Evolutionary conservation across 148 eudicot species (phyloP).

Genomic region (Rhododendron williamsianum): DNA sequence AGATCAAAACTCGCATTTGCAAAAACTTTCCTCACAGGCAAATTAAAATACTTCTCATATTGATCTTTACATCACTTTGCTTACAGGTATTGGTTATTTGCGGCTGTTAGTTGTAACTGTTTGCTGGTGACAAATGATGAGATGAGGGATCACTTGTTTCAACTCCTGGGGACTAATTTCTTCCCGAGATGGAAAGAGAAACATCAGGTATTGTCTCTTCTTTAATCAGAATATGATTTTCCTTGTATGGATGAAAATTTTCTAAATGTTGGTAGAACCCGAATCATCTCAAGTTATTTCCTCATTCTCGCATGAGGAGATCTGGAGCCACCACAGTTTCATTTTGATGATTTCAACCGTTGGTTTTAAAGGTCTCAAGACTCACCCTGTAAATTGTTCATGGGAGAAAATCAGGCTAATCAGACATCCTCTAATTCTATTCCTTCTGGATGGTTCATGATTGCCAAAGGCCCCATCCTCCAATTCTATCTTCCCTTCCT

Average conservation of each 20-base stretch:
- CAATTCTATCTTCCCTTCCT: background rate
- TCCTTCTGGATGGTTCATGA: background rate
- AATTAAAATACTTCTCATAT: background rate
- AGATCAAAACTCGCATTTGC: background rate
- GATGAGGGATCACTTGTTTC: slow-evolving; percentile 83
- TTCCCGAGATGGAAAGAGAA: slow-evolving; percentile 83
- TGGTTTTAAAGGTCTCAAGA: background rate
- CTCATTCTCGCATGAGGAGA: background rate
- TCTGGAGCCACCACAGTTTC: background rate
- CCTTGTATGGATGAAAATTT: background rate
- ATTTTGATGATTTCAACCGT: background rate
- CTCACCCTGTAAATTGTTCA: background rate
- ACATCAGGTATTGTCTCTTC: slow-evolving; percentile 45
- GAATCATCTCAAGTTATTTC: background rate
- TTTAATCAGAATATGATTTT: slow-evolving; percentile 2
- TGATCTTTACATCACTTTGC: background rate
- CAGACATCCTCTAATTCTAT: background rate
- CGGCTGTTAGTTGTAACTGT: slow-evolving; percentile 63
- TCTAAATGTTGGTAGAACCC: background rate
- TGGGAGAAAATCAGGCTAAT: background rate
- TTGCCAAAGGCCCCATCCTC: background rate
- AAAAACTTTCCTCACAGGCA: background rate
- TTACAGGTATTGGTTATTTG: slow-evolving; percentile 69
- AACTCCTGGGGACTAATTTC: slow-evolving; percentile 63
- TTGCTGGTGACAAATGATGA: slow-evolving; percentile 71